Evolutionary conservation across 2,329 filamentous ascomycete species (phyloP).

Genomic region (Ascochyta koolunga): DNA sequence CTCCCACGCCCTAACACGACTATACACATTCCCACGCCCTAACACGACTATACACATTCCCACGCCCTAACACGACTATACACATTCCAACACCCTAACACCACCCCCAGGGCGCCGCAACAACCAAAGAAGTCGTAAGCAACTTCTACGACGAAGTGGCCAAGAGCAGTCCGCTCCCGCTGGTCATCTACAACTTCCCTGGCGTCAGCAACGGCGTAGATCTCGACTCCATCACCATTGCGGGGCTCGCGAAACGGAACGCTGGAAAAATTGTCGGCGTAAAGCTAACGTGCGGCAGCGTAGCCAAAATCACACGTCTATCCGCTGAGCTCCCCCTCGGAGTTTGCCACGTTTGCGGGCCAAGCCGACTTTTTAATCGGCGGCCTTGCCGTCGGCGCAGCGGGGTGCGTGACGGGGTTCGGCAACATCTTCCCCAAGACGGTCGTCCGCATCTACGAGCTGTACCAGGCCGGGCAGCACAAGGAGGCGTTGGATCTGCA

Average conservation of each 20-base stretch:
- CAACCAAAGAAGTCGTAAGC: constrained; percentile 50
- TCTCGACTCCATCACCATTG: constrained; percentile 69
- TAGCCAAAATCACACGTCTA: constrained; percentile 72
- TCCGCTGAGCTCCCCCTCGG: constrained; percentile 57
- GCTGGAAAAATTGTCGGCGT: constrained; percentile 69
- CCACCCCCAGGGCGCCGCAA: constrained; percentile 43
- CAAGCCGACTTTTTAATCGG: constrained; percentile 73
- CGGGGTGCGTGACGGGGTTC: constrained; percentile 64
- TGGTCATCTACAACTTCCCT: constrained; percentile 77
- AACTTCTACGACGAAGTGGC: constrained; percentile 59
- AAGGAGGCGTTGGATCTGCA: constrained; percentile 67
- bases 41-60: too few species aligned
- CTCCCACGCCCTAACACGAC: too few species aligned
- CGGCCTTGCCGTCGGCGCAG: constrained; percentile 59
- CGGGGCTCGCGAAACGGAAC: constrained; percentile 60
- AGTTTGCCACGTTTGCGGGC: constrained; percentile 73
- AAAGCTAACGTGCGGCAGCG: constrained; percentile 76
- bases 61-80: too few species aligned
- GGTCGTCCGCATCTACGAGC: constrained; percentile 63
- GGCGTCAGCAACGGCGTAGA: constrained; percentile 71
- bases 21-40: too few species aligned
- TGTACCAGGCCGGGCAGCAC: constrained; percentile 64
- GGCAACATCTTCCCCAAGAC: constrained; percentile 64
- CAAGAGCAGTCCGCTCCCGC: constrained; percentile 63
- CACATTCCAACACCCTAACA: too few species aligned